A percentile compares a stretch with the other conserved stretches of the same genome.
Conservation (phyloP, 768 basidiomycete species). For the Zangia roseola region DNA sequence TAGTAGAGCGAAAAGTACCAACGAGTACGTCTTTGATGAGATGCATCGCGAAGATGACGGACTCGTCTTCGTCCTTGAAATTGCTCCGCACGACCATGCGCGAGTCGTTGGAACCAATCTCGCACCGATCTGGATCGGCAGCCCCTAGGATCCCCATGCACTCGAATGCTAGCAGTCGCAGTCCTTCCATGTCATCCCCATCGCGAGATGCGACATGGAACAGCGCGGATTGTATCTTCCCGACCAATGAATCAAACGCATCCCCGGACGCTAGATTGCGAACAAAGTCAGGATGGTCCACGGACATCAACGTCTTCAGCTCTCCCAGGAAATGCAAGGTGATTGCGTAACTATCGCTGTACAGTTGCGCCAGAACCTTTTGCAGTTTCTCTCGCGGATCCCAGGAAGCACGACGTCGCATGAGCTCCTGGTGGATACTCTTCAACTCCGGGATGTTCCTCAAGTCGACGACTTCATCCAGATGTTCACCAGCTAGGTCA, state of each 20-base stretch:
- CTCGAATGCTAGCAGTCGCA: slow-evolving; percentile 77
- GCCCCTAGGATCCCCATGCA: slow-evolving; percentile 92
- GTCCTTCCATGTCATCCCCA: slow-evolving; percentile 65
- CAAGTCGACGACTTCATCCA: slow-evolving; percentile 82
- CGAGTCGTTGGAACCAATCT: slow-evolving; percentile 55
- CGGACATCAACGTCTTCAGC: slow-evolving; percentile 62
- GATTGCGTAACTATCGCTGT: slow-evolving; percentile 80
- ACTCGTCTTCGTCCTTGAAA: slow-evolving; percentile 76
- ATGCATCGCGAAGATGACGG: slow-evolving; percentile 76
- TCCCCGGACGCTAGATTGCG: slow-evolving; percentile 75
- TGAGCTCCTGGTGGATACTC: slow-evolving; percentile 42
- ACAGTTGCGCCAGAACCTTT: slow-evolving; percentile 69
- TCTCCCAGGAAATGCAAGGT: slow-evolving; percentile 73
- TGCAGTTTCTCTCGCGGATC: slow-evolving; percentile 54
- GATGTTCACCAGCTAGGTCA: slow-evolving; percentile 47
- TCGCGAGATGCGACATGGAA: slow-evolving; percentile 74
- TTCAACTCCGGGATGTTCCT: slow-evolving; percentile 65
- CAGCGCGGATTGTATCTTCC: slow-evolving; percentile 63
- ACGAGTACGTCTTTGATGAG: slow-evolving; percentile 85
- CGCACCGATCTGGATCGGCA: slow-evolving; percentile 90
- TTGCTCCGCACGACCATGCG: slow-evolving; percentile 77
- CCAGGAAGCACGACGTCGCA: slow-evolving; percentile 46
- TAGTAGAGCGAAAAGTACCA: slow-evolving; percentile 87
- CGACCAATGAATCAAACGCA: slow-evolving; percentile 75
- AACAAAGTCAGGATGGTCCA: slow-evolving; percentile 51